Evolutionary conservation across 106 monocot genomes (phyloP).

Genomic region (Agapanthus africanus): DNA sequence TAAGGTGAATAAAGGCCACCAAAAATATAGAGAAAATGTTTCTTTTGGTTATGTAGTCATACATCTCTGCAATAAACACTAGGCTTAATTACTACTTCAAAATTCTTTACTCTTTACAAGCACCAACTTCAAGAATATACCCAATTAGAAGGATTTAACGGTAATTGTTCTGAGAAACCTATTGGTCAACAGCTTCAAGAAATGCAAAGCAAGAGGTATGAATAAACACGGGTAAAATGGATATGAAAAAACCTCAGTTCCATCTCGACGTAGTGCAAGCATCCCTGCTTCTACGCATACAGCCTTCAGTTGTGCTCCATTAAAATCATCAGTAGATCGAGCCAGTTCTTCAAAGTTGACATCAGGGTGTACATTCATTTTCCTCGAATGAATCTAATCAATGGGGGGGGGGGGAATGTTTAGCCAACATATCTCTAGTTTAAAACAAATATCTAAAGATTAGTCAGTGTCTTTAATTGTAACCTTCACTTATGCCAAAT

Average conservation of each 20-base stretch:
- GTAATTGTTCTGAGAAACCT: not conserved
- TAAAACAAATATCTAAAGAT: not conserved
- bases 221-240: not conserved
- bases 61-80: too few species aligned
- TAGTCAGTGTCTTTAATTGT: too few species aligned
- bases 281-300: slow-evolving; percentile 98
- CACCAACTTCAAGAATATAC: not conserved
- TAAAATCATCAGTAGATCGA: slow-evolving; percentile 88
- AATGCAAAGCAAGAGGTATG: not conserved
- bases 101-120: not conserved
- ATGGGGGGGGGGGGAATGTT: not conserved
- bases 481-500: too few species aligned
- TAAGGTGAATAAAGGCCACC: too few species aligned
- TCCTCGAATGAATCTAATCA: slow-evolving; percentile 86
- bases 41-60: not conserved
- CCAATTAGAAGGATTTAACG: not conserved
- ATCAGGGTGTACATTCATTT: slow-evolving; percentile 94
- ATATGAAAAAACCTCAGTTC: slow-evolving; percentile 65
- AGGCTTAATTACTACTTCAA: not conserved
- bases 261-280: slow-evolving; percentile 85
- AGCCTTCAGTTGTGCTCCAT: slow-evolving; percentile 91
- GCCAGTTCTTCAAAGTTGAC: slow-evolving; percentile 98
- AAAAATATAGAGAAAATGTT: too few species aligned
- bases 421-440: not conserved
- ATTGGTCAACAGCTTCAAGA: not conserved